Conservation (phyloP, 495 filamentous ascomycete species). For the Astrothelium subdiscretum region DNA sequence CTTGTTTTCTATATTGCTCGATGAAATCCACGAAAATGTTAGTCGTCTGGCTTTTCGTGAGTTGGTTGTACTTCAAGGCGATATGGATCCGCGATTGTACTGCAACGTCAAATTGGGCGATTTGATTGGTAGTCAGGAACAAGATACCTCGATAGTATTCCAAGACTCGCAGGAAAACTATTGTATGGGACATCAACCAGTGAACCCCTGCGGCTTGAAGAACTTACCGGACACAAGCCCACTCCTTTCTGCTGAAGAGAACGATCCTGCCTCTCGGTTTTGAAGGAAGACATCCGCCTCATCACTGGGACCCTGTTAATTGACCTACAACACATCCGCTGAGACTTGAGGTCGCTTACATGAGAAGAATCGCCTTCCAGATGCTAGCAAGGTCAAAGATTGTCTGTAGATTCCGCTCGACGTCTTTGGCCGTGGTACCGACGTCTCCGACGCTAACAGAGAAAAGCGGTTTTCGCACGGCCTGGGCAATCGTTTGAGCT, state of each 20-base stretch:
- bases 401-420: conserved; percentile 17
- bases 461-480: conserved; percentile 19
- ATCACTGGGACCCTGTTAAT: conserved; percentile 7
- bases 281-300: conserved; percentile 19
- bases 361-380: conserved; percentile 18
- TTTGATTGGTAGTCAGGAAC: conserved; percentile 45
- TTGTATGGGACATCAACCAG: neutral
- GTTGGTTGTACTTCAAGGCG: conserved; percentile 14
- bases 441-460: conserved; percentile 19
- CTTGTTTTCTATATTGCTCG: conserved; percentile 8
- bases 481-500: conserved; percentile 18
- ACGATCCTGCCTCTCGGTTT: neutral
- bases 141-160: conserved; percentile 47
- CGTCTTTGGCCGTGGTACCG: conserved; percentile 14
- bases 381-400: conserved; percentile 19
- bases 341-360: conserved; percentile 9
- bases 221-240: conserved; percentile 13
- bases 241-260: conserved; percentile 7
- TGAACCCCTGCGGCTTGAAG: neutral
- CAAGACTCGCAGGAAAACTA: conserved; percentile 30
- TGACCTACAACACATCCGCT: neutral
- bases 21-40: conserved; percentile 19
- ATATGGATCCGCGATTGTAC: conserved; percentile 4
- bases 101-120: conserved; percentile 14
- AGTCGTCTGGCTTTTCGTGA: conserved; percentile 13